Evolutionary conservation across 106 monocot genomes (phyloP), one percentile per base, ranked within the genome.

Genomic region (Dendrobium huoshanense): DNA sequence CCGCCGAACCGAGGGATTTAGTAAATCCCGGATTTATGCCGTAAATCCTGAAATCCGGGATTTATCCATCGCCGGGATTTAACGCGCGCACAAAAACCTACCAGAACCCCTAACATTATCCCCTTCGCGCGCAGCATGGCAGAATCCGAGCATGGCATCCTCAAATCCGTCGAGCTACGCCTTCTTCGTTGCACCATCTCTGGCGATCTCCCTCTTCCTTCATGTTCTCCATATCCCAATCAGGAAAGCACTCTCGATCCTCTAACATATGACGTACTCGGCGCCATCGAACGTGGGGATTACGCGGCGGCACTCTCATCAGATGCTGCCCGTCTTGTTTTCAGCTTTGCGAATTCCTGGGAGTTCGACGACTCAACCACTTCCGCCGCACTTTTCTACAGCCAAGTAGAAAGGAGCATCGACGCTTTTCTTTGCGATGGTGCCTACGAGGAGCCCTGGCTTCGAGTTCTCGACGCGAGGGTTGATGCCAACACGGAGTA

Each of bases 161-260:
- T 94, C 78, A 80, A 84, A 19, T 59, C 77, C 42, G 80, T 91
- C 82, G 94, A 98, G 84, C 94, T 98, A 72, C 97, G 97, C 54
- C 94, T 98, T 81, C 91, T 98, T 78, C 94, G 97, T 65, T 92
- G 89, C 83, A 90, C 97, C 10, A 73, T 95, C 77, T 81, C 82
- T 37, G 78, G 75, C 40, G 20, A 42, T 9, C 40, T 24, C 20
- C 9, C 77, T 37, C 29, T 56, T 40, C 44, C 87, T 5, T 42
- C 91, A 2, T 48, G 68, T 19, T 72, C 83, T 4, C 45, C 74
- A 1, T 24, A 59, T 33, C 64, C 72, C 5, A 73, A 58, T 19
- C 74, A 79, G 8, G 51, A 75, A 10, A 40, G 56, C 54, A 18
- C 67, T 40, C 80, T 90, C 64, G 61, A 16, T 51, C 67, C 80